Evolutionary conservation across 1,284 basidiomycete species (phyloP).

Genomic region (Sporisorium graminicola): DNA sequence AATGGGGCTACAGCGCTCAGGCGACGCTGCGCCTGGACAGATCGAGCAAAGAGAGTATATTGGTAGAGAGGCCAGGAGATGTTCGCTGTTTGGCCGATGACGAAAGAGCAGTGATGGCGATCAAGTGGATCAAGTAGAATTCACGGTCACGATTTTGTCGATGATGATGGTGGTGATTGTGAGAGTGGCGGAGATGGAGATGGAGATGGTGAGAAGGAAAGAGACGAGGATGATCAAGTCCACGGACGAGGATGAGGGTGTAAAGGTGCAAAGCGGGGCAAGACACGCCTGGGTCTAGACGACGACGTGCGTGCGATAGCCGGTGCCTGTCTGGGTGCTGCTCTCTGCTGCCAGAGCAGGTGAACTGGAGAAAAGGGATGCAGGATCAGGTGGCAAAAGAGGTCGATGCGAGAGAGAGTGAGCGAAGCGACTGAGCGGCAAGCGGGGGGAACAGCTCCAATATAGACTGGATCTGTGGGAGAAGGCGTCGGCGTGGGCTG

Average conservation of each 20-base stretch:
- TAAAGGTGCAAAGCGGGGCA: neutral
- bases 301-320: neutral
- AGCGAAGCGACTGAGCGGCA: neutral
- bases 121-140: neutral
- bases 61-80: neutral
- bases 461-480: neutral
- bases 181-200: neutral
- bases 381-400: neutral
- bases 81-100: neutral
- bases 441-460: neutral
- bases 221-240: neutral
- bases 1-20: slow-evolving; percentile 25
- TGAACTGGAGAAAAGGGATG: neutral
- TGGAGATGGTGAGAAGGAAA: neutral
- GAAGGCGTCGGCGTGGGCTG: neutral
- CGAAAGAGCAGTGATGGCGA: neutral
- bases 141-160: neutral
- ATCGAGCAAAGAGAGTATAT: neutral
- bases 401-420: neutral
- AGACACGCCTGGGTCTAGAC: neutral
- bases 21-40: slow-evolving; percentile 21
- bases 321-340: neutral
- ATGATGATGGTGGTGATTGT: neutral
- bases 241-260: neutral
- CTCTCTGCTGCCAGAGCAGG: neutral